A percentile compares a stretch with the other conserved stretches of the same genome.
phyloP scores from a whole-genome alignment of 768 basidiomycete genomes.

The Termitomyces sp. region DNA sequence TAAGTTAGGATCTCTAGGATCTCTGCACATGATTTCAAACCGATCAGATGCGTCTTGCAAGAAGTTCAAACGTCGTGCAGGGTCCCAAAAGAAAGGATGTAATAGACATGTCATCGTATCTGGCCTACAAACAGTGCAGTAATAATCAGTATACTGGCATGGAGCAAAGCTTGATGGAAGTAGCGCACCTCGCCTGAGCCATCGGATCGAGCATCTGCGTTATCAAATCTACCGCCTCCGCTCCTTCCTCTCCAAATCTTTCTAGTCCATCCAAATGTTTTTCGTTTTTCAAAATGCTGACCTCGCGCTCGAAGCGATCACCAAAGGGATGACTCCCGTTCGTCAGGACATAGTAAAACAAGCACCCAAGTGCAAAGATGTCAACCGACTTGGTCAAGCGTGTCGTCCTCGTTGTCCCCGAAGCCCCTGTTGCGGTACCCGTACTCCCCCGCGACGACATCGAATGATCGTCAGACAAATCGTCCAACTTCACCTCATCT shows the following conservation, averaged over 20 bases:
- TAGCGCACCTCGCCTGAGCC: conserved; percentile 62
- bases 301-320: conserved; percentile 87
- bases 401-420: conserved; percentile 42
- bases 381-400: conserved; percentile 93
- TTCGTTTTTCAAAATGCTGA: conserved; percentile 83
- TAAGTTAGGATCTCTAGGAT: conserved; percentile 77
- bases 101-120: conserved; percentile 82
- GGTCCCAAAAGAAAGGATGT: conserved; percentile 97
- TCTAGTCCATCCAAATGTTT: conserved; percentile 69
- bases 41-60: conserved; percentile 97
- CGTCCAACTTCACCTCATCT: conserved; percentile 91
- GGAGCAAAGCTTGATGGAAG: background rate
- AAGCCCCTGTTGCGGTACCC: conserved; percentile 37
- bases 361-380: conserved; percentile 92
- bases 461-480: conserved; percentile 59
- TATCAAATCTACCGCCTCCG: conserved; percentile 85
- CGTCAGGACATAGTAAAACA: conserved; percentile 91
- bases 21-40: conserved; percentile 96
- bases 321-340: conserved; percentile 93
- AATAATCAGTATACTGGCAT: background rate
- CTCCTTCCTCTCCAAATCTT: conserved; percentile 86
- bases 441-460: conserved; percentile 63
- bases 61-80: conserved; percentile 80
- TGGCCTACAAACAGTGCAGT: conserved; percentile 44
- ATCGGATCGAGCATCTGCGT: conserved; percentile 71